phyloP scores from a whole-genome alignment of 352 stramenopile species.

The Phytophthora lateralis region DNA sequence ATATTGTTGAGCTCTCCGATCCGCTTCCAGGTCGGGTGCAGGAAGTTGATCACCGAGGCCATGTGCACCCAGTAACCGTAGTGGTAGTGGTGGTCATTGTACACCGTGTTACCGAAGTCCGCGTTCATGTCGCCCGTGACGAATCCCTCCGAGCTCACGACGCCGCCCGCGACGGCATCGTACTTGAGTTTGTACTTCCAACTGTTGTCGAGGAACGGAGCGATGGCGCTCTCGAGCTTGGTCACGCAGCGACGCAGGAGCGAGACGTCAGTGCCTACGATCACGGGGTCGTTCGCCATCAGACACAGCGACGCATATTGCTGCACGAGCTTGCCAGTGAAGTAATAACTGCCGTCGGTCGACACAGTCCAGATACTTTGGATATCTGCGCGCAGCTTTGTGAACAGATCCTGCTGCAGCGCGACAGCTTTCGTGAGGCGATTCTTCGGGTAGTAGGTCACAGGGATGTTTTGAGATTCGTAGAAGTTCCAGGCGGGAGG shows the following conservation, averaged over 20 bases:
- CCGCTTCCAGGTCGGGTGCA: constrained; percentile 65
- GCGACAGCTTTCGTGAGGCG: constrained; percentile 46
- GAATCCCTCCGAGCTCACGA: constrained; percentile 74
- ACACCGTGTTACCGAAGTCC: constrained; percentile 78
- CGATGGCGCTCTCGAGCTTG: constrained; percentile 63
- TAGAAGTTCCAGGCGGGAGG: constrained; percentile 52
- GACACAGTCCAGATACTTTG: constrained; percentile 59
- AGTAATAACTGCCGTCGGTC: constrained; percentile 67
- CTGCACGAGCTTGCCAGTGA: constrained; percentile 75
- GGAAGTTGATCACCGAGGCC: constrained; percentile 66
- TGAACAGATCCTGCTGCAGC: constrained; percentile 42
- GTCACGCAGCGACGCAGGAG: constrained; percentile 61
- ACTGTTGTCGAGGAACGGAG: constrained; percentile 63
- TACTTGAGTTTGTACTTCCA: constrained; percentile 73
- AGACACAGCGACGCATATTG: constrained; percentile 79
- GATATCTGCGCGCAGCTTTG: constrained; percentile 59
- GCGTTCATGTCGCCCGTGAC: constrained; percentile 52
- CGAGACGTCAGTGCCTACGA: constrained; percentile 64
- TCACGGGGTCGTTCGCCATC: constrained; percentile 69
- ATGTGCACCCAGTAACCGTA: constrained; percentile 81
- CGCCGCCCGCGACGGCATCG: constrained; percentile 59
- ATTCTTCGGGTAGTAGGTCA: constrained; percentile 63
- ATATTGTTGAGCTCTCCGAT: constrained; percentile 61
- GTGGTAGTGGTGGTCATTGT: constrained; percentile 83
- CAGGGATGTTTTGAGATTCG: constrained; percentile 48